A percentile compares a stretch with the other conserved stretches of the same genome.
phyloP scores from a whole-genome alignment of 805 yeast species.

The Wickerhamomyces hampshirensis region DNA sequence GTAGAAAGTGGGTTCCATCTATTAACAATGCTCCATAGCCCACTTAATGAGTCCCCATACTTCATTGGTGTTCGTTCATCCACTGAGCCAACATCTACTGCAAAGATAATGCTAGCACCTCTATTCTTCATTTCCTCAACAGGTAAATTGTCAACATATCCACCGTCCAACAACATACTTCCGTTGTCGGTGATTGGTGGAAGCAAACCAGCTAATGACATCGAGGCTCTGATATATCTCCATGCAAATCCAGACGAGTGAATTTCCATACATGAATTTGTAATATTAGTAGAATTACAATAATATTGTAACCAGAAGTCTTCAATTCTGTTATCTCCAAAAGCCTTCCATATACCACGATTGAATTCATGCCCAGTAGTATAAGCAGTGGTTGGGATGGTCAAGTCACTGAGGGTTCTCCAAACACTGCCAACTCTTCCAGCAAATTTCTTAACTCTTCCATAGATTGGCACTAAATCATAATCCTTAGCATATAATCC shows the following conservation, averaged over 20 bases:
- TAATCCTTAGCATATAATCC: conserved; percentile 92
- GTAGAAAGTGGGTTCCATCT: conserved; percentile 86
- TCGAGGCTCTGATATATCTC: conserved; percentile 93
- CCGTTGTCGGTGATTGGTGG: conserved; percentile 91
- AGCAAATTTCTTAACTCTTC: conserved; percentile 82
- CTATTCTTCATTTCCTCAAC: conserved; percentile 86
- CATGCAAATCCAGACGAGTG: conserved; percentile 92
- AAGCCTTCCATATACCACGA: conserved; percentile 94
- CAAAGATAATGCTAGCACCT: conserved; percentile 84
- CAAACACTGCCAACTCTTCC: conserved; percentile 78
- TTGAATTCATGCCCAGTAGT: conserved; percentile 97
- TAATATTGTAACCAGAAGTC: conserved; percentile 92
- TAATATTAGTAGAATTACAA: conserved; percentile 90
- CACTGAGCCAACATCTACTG: conserved; percentile 93
- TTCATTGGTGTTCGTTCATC: conserved; percentile 88
- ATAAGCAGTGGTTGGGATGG: conserved; percentile 91
- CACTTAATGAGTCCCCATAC: conserved; percentile 91
- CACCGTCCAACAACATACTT: conserved; percentile 92
- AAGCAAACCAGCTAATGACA: conserved; percentile 90
- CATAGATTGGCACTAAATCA: conserved; percentile 86
- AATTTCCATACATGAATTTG: conserved; percentile 92
- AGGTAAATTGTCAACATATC: conserved; percentile 90
- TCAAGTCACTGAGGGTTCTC: conserved; percentile 79
- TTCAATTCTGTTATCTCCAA: conserved; percentile 89
- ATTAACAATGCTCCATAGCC: conserved; percentile 84